phyloP scores from a whole-genome alignment of 768 basidiomycete genomes.

The Lactifluus echinatus region DNA sequence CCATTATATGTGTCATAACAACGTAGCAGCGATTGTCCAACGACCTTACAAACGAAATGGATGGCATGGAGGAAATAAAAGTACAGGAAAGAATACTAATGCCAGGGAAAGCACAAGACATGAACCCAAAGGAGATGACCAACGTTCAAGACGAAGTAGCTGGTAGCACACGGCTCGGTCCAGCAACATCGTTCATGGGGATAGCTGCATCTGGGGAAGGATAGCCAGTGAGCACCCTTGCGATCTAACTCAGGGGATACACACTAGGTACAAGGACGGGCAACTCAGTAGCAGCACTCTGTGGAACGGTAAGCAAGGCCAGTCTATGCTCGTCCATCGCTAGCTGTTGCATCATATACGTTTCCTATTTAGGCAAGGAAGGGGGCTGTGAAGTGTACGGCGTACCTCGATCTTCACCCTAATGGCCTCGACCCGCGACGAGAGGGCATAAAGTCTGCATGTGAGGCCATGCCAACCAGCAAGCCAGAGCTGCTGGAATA shows the following conservation, averaged over 20 bases:
- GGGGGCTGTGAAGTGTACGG: background rate
- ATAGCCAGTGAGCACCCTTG: no score
- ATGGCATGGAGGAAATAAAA: no score
- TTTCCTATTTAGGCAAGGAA: no score
- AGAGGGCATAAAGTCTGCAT: background rate
- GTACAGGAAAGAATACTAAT: no score
- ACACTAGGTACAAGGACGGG: no score
- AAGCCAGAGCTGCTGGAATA: background rate
- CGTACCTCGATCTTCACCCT: background rate
- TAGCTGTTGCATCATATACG: background rate
- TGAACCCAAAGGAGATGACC: no score
- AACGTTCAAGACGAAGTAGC: no score
- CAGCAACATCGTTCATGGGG: no score
- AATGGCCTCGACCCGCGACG: background rate
- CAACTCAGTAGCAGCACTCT: background rate
- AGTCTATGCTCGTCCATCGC: background rate
- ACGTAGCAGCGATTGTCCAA: background rate
- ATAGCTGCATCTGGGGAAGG: no score
- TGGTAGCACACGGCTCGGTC: no score
- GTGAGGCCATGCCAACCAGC: background rate
- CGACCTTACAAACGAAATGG: background rate
- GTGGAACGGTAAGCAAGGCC: background rate
- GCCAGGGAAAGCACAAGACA: no score
- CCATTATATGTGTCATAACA: background rate
- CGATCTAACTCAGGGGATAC: no score